Percentiles rank a stretch among this genome's conserved stretches.
Conservation (phyloP, 2,329 filamentous ascomycete genomes). For the Penicillium sp. region DNA sequence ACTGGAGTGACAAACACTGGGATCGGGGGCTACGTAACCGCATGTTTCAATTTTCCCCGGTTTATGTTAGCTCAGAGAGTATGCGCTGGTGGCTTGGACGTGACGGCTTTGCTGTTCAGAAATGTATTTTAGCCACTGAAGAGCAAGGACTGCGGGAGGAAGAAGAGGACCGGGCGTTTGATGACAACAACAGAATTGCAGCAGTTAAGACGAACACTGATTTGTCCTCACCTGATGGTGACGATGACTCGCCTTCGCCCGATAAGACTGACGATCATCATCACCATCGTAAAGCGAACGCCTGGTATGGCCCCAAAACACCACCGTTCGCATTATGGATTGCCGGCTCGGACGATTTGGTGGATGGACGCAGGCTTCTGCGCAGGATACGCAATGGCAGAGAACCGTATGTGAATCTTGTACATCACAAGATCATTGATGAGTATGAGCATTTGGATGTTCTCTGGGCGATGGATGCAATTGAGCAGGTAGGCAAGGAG, state of each 20-base stretch:
- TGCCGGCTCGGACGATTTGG: constrained; percentile 74
- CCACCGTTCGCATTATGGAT: constrained; percentile 90
- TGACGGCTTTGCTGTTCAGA: constrained; percentile 79
- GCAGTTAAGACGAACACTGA: background rate
- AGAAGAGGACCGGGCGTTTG: constrained; percentile 31
- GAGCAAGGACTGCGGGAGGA: constrained; percentile 65
- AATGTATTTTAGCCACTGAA: constrained; percentile 78
- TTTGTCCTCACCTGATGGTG: background rate
- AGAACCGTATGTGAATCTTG: constrained; percentile 75
- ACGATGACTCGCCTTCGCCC: background rate
- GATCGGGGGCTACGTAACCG: constrained; percentile 72
- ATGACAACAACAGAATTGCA: constrained; percentile 9
- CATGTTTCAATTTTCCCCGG: constrained; percentile 88
- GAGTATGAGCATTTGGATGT: constrained; percentile 94
- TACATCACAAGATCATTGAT: constrained; percentile 77
- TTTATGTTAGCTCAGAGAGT: constrained; percentile 82
- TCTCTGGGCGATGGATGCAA: constrained; percentile 87
- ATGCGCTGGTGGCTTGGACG: constrained; percentile 95
- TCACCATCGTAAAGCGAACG: constrained; percentile 39
- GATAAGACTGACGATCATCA: background rate
- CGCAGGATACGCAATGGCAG: constrained; percentile 69
- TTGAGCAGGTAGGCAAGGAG: constrained; percentile 77
- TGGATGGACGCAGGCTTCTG: constrained; percentile 74
- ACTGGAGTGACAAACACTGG: constrained; percentile 83
- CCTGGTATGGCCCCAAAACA: constrained; percentile 77